These are phyloP conservation scores for Puya raimondii DNA, from an alignment of 176 grass and related monocot species.

Conservation along the genomic window DNA sequence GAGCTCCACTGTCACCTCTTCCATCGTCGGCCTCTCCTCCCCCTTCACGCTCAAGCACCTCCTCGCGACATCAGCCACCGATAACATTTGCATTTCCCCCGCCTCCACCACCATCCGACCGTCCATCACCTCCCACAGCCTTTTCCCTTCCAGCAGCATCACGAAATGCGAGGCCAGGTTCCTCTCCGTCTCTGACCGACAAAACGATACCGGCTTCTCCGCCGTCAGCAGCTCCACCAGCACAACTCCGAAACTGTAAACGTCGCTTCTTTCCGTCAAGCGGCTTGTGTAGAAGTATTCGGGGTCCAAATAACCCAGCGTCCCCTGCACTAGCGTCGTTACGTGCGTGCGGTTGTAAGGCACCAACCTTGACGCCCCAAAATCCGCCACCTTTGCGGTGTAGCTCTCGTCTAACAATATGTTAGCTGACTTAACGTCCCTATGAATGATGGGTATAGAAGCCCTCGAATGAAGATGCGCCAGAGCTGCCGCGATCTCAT, in stretches of 20 bases:
- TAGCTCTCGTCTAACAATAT: constrained; percentile 41
- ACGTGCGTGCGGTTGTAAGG: constrained; percentile 44
- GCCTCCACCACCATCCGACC: background rate
- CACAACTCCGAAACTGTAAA: constrained; percentile 63
- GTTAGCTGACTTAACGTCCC: constrained; percentile 54
- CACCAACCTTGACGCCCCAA: constrained; percentile 51
- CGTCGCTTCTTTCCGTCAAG: constrained; percentile 57
- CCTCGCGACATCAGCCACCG: constrained; percentile 3
- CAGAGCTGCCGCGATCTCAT: constrained; percentile 45
- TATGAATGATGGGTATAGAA: constrained; percentile 38
- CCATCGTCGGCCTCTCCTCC: constrained; percentile 16
- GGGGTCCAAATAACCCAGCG: constrained; percentile 56
- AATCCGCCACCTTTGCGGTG: constrained; percentile 53
- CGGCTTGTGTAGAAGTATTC: constrained; percentile 53
- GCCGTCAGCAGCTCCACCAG: constrained; percentile 39
- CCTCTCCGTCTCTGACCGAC: background rate
- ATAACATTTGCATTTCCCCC: background rate
- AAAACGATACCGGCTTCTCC: background rate
- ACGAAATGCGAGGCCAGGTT: constrained; percentile 8
- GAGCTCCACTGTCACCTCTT: constrained; percentile 2
- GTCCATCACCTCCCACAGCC: background rate
- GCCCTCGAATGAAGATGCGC: constrained; percentile 40
- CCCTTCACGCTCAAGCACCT: constrained; percentile 11
- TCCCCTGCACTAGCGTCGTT: constrained; percentile 52
- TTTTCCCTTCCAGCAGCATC: background rate